Conservation (phyloP, 2,329 filamentous ascomycete species). For the Aspergillus japonicus region DNA sequence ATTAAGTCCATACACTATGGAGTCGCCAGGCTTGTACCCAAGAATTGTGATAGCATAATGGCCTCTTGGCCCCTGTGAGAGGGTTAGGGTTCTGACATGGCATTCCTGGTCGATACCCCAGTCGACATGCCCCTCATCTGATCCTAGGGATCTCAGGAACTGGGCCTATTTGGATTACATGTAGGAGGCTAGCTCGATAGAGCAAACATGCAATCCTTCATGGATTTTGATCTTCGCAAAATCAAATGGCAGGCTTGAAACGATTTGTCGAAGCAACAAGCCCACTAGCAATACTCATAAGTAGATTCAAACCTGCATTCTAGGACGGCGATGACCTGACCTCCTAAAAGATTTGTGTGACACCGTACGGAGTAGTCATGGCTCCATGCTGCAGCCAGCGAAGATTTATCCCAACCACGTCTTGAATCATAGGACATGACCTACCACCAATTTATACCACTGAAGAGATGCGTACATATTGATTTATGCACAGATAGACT, state of each 20-base stretch:
- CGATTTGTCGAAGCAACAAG: no score
- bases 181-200: no score
- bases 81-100: conserved; percentile 15
- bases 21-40: not conserved
- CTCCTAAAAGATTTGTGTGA: not conserved
- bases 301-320: no score
- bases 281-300: no score
- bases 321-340: no score
- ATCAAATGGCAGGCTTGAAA: no score
- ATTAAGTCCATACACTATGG: not conserved
- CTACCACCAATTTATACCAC: not conserved
- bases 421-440: no score
- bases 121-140: not conserved
- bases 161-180: not conserved
- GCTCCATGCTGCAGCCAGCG: no score
- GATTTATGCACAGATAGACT: not conserved
- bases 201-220: no score
- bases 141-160: not conserved
- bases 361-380: not conserved
- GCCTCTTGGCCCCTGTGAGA: not conserved
- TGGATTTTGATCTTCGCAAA: no score
- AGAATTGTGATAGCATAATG: conserved; percentile 5
- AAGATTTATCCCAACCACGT: no score
- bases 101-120: conserved; percentile 5
- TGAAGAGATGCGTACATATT: not conserved